These are phyloP conservation scores for Cryptococcus sp. DNA, from an alignment of 1,284 basidiomycete species.

Conservation along the genomic window DNA sequence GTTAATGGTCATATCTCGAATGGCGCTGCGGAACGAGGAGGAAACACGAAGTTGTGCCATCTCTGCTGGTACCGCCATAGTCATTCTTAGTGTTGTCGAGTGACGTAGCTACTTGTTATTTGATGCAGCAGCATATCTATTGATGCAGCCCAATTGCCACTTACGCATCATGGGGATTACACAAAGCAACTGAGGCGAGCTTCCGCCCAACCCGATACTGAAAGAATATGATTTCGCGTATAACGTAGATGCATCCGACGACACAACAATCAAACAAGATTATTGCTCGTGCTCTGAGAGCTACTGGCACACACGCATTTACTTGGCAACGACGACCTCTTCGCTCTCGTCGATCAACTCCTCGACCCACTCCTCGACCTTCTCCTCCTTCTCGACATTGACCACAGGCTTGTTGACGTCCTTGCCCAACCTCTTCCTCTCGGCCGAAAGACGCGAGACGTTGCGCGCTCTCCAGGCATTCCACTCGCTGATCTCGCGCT, in stretches of 20 bases:
- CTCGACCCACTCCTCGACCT: slow-evolving; percentile 87
- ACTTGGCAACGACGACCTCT: slow-evolving; percentile 60
- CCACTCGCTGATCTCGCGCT: slow-evolving; percentile 96
- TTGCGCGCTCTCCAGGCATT: slow-evolving; percentile 76
- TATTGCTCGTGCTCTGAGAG: too few species aligned
- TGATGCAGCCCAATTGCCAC: too few species aligned
- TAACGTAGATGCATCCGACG: too few species aligned
- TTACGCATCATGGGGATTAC: too few species aligned
- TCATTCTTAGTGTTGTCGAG: too few species aligned
- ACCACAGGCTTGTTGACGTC: slow-evolving; percentile 28
- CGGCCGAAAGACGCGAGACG: slow-evolving; percentile 40
- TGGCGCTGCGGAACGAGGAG: neutral
- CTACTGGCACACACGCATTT: too few species aligned
- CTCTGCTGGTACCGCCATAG: slow-evolving; percentile 25
- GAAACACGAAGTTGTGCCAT: slow-evolving; percentile 27
- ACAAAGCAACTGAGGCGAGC: neutral
- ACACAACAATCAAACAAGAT: too few species aligned
- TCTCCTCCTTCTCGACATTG: slow-evolving; percentile 72
- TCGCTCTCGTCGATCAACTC: slow-evolving; percentile 88
- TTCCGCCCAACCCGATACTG: neutral
- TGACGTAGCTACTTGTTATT: too few species aligned
- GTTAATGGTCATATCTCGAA: neutral
- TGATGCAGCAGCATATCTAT: too few species aligned
- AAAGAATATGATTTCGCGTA: neutral
- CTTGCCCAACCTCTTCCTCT: slow-evolving; percentile 41